Base-by-base conservation (phyloP, 2,329 filamentous ascomycete genomes). In the Pseudopyrenochaeta lycopersici region DNA sequence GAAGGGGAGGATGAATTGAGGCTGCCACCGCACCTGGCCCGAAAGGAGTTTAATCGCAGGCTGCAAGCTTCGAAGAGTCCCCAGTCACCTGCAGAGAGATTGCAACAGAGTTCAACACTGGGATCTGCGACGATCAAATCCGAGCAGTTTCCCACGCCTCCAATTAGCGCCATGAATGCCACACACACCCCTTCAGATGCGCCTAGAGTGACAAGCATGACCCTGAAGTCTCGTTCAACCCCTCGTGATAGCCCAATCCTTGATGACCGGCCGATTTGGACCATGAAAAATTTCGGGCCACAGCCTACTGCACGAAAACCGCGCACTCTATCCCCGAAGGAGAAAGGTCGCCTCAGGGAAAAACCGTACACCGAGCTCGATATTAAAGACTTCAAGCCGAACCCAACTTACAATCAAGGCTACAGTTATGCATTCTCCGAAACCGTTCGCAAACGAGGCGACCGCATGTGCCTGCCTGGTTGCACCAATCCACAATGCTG, bases 401-500 rank as follows among this genome's bases (percentile, higher is more conserved):
- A 97, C 60, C 88, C 91, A 0, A 78, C 80, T 4, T 83, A 81
- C 62, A 94, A 93, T 59, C 83, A 89, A 36, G 90, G 90, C 1
- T 79, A 87, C 38, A 84, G 87, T 48, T 91, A 86, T 73, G 91
- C 91, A 10, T 96, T 87, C 70, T 80, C 83, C 1, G 89, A 94
- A 53, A 88, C 92, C 0, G 84, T 96, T 12, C 88, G 92, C 46
- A 85, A 84, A 49, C 88, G 83, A 59, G 84, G 86, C 9, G 85
- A 89, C 35, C 87, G 91, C 31, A 85, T 87, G 44, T 88, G 85
- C 55, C 80, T 96, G 9, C 83, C 86, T 2, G 90, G 90, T 11
- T 97, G 93, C 70, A 88, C 86, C 2, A 86, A 89, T 46, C 81
- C 87, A 40, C 83, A 88, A 49, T 97, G 93, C 75, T 96, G 92